A percentile compares a stretch with the other conserved stretches of the same genome.
Evolutionary conservation across 352 stramenopile genomes (phyloP).

Genomic region (Phytophthora nicotianae): DNA sequence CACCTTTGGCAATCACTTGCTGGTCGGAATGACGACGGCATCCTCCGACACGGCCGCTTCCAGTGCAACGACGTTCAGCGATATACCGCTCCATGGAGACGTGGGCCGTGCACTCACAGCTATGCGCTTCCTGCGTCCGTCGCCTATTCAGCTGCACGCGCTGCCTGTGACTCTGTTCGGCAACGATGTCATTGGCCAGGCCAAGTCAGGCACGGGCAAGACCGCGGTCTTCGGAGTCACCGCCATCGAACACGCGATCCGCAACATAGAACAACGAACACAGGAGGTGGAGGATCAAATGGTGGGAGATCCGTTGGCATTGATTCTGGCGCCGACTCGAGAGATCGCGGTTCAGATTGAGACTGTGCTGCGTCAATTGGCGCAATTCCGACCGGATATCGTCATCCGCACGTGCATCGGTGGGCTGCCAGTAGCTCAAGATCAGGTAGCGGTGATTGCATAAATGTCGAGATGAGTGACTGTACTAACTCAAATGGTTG

Average conservation of each 20-base stretch:
- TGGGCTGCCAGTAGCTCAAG: constrained; percentile 59
- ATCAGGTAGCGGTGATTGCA: constrained; percentile 43
- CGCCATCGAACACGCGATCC: constrained; percentile 68
- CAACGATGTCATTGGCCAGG: constrained; percentile 81
- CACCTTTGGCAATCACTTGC: neutral
- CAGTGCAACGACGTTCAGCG: constrained; percentile 50
- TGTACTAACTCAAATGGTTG: constrained; percentile 1
- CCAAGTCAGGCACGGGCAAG: constrained; percentile 86
- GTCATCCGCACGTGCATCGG: constrained; percentile 63
- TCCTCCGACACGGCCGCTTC: constrained; percentile 21
- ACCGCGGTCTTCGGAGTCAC: constrained; percentile 77
- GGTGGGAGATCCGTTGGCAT: constrained; percentile 38
- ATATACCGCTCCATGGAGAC: constrained; percentile 65
- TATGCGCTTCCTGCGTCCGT: constrained; percentile 67
- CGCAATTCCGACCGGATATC: constrained; percentile 42
- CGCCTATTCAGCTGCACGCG: constrained; percentile 72
- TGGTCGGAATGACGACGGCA: constrained; percentile 4
- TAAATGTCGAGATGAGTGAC: neutral
- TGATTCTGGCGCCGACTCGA: constrained; percentile 78
- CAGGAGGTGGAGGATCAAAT: neutral
- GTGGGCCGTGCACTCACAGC: constrained; percentile 49
- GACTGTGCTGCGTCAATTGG: constrained; percentile 59
- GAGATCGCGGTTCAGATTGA: constrained; percentile 85
- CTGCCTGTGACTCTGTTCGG: constrained; percentile 79
- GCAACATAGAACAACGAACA: constrained; percentile 22